phyloP scores from a whole-genome alignment of 2,329 filamentous ascomycete species.

The Scolecobasidium constrictum region DNA sequence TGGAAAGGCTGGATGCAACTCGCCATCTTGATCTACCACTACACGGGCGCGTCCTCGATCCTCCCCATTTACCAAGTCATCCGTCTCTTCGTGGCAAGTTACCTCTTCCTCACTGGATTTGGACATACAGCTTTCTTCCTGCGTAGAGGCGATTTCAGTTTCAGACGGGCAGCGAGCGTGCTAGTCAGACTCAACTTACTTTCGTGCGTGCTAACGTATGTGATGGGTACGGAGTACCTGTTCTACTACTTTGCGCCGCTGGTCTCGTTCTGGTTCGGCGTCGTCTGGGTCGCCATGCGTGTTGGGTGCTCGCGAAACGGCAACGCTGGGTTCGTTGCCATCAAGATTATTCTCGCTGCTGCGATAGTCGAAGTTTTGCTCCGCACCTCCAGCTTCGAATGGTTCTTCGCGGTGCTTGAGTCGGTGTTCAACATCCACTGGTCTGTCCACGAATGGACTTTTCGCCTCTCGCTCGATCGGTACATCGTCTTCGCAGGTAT shows the following conservation, averaged over 20 bases:
- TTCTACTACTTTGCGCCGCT: slow-evolving; percentile 51
- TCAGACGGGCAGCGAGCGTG: slow-evolving; percentile 39
- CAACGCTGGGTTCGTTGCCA: neutral
- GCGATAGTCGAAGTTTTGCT: neutral
- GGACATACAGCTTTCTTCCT: slow-evolving; percentile 51
- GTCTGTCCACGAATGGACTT: slow-evolving; percentile 38
- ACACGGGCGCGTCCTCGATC: slow-evolving; percentile 36
- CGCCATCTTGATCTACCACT: slow-evolving; percentile 42
- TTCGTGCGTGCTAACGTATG: slow-evolving; percentile 40
- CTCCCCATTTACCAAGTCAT: slow-evolving; percentile 18
- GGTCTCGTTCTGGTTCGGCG: slow-evolving; percentile 51
- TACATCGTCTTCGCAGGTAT: slow-evolving; percentile 48
- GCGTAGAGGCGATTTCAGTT: slow-evolving; percentile 44
- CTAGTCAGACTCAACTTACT: slow-evolving; percentile 49
- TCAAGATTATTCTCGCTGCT: slow-evolving; percentile 2
- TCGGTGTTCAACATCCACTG: slow-evolving; percentile 39
- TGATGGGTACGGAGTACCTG: slow-evolving; percentile 45
- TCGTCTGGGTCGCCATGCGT: slow-evolving; percentile 37
- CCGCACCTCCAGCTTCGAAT: slow-evolving; percentile 17
- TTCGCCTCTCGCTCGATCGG: slow-evolving; percentile 41
- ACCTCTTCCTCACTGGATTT: slow-evolving; percentile 53
- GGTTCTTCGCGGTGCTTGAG: slow-evolving; percentile 25
- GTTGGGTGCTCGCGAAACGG: neutral
- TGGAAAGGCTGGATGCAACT: slow-evolving; percentile 53
- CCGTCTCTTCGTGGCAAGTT: slow-evolving; percentile 39